phyloP scores from a whole-genome alignment of 768 basidiomycete genomes.

The Lentinula raphanica region DNA sequence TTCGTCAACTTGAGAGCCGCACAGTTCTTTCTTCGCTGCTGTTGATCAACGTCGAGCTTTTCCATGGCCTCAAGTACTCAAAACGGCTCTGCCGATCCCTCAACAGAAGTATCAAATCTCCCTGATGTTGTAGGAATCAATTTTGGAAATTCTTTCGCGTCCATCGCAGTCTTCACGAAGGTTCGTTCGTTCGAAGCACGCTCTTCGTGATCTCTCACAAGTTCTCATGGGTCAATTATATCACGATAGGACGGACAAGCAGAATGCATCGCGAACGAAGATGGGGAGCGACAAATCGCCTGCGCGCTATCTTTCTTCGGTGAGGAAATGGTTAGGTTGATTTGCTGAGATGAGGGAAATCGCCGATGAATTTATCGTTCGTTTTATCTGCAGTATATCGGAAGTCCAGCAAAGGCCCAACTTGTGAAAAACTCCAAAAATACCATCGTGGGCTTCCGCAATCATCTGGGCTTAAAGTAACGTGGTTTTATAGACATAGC shows the following conservation, averaged over 20 bases:
- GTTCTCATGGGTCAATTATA: background rate
- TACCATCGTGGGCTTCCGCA: slow-evolving; percentile 92
- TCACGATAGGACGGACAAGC: slow-evolving; percentile 73
- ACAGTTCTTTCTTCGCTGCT: background rate
- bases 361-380: slow-evolving; percentile 1
- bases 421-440: slow-evolving; percentile 93
- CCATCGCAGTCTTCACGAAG: slow-evolving; percentile 94
- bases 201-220: background rate
- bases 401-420: slow-evolving; percentile 90
- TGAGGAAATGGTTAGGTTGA: slow-evolving; percentile 75
- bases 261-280: slow-evolving; percentile 96
- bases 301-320: slow-evolving; percentile 89
- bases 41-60: background rate
- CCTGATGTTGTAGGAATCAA: slow-evolving; percentile 88
- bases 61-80: slow-evolving; percentile 3
- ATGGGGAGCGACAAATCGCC: slow-evolving; percentile 97
- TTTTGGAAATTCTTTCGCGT: slow-evolving; percentile 92
- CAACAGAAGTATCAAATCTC: slow-evolving; percentile 25
- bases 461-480: slow-evolving; percentile 89
- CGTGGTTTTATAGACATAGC: background rate
- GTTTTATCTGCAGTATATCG: slow-evolving; percentile 68
- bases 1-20: background rate
- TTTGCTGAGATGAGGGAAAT: background rate
- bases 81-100: slow-evolving; percentile 8
- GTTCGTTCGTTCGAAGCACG: slow-evolving; percentile 46